A percentile compares a stretch with the other conserved stretches of the same genome.
phyloP scores from a whole-genome alignment of 805 yeast species.

The Myxozyma melibiosi region DNA sequence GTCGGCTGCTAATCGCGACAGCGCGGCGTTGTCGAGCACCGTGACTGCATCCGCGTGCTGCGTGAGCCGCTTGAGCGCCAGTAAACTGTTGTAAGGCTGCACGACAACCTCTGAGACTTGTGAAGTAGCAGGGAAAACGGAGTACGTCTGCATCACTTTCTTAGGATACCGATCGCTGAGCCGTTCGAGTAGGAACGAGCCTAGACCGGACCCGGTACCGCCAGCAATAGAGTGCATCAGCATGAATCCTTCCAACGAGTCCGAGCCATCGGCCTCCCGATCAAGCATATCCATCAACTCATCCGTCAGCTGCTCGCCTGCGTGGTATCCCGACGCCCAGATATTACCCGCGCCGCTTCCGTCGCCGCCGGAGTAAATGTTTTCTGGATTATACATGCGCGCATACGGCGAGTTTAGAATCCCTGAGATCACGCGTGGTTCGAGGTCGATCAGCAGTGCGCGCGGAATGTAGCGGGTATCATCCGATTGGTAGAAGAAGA shows the following conservation, averaged over 20 bases:
- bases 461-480: conserved; percentile 84
- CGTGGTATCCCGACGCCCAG: conserved; percentile 88
- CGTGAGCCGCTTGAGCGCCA: conserved; percentile 78
- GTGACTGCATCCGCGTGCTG: conserved; percentile 83
- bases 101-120: conserved; percentile 96
- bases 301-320: conserved; percentile 69
- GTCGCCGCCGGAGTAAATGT: conserved; percentile 71
- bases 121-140: conserved; percentile 78
- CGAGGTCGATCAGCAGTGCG: conserved; percentile 80
- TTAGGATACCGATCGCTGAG: conserved; percentile 80
- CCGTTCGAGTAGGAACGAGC: conserved; percentile 76
- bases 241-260: conserved; percentile 87
- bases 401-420: conserved; percentile 54
- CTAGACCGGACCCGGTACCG: conserved; percentile 97
- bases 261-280: conserved; percentile 87
- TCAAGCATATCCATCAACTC: conserved; percentile 81
- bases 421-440: conserved; percentile 72
- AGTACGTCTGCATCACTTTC: conserved; percentile 79
- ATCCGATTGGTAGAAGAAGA: conserved; percentile 78
- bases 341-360: conserved; percentile 96
- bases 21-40: conserved; percentile 89
- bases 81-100: conserved; percentile 89
- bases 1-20: conserved; percentile 68
- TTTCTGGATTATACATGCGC: conserved; percentile 79
- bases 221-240: conserved; percentile 95